Percentiles rank a stretch among this genome's conserved stretches.
Conservation (phyloP, 2,329 filamentous ascomycete species). For the Ceratocystis variospora region DNA sequence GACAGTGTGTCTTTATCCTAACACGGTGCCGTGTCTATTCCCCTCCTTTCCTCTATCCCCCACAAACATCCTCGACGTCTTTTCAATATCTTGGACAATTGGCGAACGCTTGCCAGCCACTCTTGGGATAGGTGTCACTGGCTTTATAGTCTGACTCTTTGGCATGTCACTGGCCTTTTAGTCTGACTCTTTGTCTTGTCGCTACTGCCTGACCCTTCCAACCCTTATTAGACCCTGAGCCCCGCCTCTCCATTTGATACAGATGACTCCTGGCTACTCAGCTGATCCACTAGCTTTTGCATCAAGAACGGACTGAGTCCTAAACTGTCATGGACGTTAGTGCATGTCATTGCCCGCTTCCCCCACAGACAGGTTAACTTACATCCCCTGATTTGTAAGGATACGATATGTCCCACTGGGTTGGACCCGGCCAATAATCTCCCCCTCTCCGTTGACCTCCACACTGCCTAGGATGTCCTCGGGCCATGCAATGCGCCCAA, state of each 20-base stretch:
- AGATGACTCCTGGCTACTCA: constrained; percentile 25
- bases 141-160: too few relatives aligned
- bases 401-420: constrained; percentile 50
- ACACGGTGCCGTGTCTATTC: too few relatives aligned
- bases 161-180: too few relatives aligned
- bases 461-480: constrained; percentile 58
- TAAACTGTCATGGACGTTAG: constrained; percentile 29
- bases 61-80: too few relatives aligned
- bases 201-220: neutral
- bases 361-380: constrained; percentile 27
- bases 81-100: too few relatives aligned
- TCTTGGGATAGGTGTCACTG: too few relatives aligned
- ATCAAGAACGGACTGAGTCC: constrained; percentile 41
- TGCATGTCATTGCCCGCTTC: neutral
- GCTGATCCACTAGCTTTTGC: constrained; percentile 36
- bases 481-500: constrained; percentile 53
- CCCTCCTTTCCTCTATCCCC: too few relatives aligned
- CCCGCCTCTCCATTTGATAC: neutral
- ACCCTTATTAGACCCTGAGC: neutral
- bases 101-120: too few relatives aligned
- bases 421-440: constrained; percentile 45
- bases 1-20: too few relatives aligned
- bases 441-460: constrained; percentile 44
- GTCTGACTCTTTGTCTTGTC: too few relatives aligned
- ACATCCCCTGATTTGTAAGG: constrained; percentile 54